Conservation (phyloP, 306 rosid genomes). For the Carpinus fangiana region DNA sequence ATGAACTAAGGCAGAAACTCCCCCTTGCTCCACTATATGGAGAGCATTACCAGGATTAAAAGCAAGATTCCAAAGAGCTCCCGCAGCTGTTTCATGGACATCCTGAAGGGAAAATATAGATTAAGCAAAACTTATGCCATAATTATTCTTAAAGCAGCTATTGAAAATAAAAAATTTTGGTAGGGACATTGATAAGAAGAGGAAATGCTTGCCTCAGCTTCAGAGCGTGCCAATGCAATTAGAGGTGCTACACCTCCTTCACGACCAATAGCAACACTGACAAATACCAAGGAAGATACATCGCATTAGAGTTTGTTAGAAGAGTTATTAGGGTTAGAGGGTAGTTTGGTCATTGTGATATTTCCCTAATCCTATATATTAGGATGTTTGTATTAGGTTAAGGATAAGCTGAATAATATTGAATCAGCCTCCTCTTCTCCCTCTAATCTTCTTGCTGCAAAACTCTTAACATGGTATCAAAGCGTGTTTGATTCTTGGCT, state of each 20-base stretch:
- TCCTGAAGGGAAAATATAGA: conserved; percentile 64
- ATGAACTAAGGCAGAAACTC: conserved; percentile 90
- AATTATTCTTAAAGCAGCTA: conserved; percentile 7
- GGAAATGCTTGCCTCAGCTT: conserved; percentile 71
- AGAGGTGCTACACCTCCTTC: conserved; percentile 99
- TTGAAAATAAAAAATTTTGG: conserved; percentile 12
- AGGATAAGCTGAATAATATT: too few species aligned
- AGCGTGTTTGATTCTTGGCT: too few species aligned
- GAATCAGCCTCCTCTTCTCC: too few species aligned
- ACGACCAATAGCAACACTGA: conserved; percentile 94
- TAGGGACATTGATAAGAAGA: conserved; percentile 22
- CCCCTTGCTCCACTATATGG: conserved; percentile 97
- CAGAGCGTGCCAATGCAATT: conserved; percentile 93
- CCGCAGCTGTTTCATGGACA: conserved; percentile 99
- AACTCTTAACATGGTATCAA: too few species aligned
- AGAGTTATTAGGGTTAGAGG: too few species aligned
- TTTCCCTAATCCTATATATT: too few species aligned
- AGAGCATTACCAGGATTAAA: conserved; percentile 97
- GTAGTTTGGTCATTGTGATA: too few species aligned
- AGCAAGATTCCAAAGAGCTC: conserved; percentile 99
- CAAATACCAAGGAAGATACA: conserved; percentile 27
- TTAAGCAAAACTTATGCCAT: neutral
- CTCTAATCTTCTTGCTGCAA: too few species aligned
- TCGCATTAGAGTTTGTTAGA: conserved; percentile 1
- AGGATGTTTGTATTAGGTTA: too few species aligned